Evolutionary conservation across 23 red algal species (phyloP), one percentile per base, ranked within the genome.

Genomic region (Gracilaria caudata): DNA sequence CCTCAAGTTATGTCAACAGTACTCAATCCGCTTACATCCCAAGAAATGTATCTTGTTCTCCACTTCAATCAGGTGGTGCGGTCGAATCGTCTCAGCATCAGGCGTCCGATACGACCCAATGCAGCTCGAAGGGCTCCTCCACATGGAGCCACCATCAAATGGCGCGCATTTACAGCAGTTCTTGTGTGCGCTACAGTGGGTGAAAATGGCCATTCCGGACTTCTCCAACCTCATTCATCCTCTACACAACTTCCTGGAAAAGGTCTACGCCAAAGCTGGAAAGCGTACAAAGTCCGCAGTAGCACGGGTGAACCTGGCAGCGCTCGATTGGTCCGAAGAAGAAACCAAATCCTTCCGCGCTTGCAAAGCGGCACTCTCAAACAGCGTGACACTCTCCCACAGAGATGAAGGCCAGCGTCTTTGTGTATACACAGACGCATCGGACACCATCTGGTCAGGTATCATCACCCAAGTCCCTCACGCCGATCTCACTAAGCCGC

Each of bases 1-100:
- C 36, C 13, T 33, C 4, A 4, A 12, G 12, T 23, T 73, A 2
- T 85, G 81, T 35, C 4, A 13, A 1, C 4, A 47, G 39, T 51
- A 49, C 41, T 34, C 6, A 5, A 53, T 70, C 25, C 63, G 45
- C 2, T 0, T 85, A 2, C 81, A 85, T n/a, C 61, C 81, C n/a
- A 57, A 24, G 7, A 85, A 85, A 33, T 11, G 81, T n/a, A 47
- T 51, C 7, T 37, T 85, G 0, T 85, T 85, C 38, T 7, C 64
- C 3, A 85, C 7, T 1, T 34, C n/a, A 8, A 57, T 47, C 39
- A 0, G 60, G 10, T 85, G 81, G 59, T 66, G 61, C 3, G 81
- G 63, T 29, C 19, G 81, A 32, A 45, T 85, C 0, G 51, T 85
- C 34, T 33, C 0, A 5, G 44, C 61, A 12, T 58, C n/a, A 7